Base-by-base conservation (phyloP, 257 asterid species). In the Handroanthus guayacan region DNA sequence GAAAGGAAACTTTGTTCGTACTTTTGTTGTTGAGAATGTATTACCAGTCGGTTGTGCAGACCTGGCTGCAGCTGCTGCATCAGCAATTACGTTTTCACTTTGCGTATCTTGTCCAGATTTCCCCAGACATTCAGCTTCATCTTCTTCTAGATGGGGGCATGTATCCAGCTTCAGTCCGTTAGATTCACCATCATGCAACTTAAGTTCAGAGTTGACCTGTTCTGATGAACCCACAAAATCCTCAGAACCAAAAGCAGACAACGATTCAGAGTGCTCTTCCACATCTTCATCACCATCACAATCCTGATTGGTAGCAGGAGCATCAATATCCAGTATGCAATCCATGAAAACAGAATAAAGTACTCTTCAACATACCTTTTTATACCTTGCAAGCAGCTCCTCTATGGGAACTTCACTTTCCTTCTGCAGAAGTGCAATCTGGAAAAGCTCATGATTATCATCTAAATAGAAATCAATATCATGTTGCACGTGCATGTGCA, bases 11-110 rank as follows among this genome's bases (percentile, higher is more conserved):
- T 95, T 95, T 2, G 98, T 95, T 38, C 97, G 87, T 82, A 95
- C 99, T 85, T 93, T 88, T 37, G 99, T 91, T 50, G 99, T 95
- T 44, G 85, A 91, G 86, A 95, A 95, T 67, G 99, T 95, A 79
- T 91, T 95, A 62, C 99, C 99, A 70, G 99, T 95, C 60, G 99
- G 99, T 74, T 95, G 99, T 62, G 99, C 99, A 9, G 95, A 93
- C 83, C 97, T 87, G 56, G 98, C 99, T 70, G 98, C 98, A 66
- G 97, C 98, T 12, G 99, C 99, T 25, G 99, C 99, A 90, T 95
- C 97, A 82, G 97, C 98, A 81, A 95, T 90, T 79, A 83, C 83
- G 79, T 77, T 67, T 63, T 83, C 97, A 88, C 93, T 86, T 73
- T 87, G 93, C 55, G 69, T 70, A 79, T 86, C 96, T 79, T 86